A percentile compares a stretch with the other conserved stretches of the same genome.
Conservation (phyloP, 495 filamentous ascomycete genomes). For the Penicillium paradoxum region DNA sequence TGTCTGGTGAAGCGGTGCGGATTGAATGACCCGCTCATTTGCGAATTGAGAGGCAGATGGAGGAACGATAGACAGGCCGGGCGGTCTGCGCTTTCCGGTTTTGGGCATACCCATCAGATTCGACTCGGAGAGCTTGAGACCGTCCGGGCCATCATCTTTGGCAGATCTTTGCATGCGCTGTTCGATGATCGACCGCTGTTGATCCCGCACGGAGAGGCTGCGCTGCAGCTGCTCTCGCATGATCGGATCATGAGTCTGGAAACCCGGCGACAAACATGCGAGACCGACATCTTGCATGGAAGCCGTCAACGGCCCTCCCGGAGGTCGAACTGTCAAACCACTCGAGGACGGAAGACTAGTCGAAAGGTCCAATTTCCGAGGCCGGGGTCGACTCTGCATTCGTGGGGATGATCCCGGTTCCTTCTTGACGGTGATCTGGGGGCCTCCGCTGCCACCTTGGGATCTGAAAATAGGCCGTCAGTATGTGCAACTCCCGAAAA, state of each 20-base stretch:
- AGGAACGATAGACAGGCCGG: conserved; percentile 90
- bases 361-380: conserved; percentile 83
- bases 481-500: background rate
- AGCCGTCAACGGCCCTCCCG: conserved; percentile 73
- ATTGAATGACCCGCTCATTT: conserved; percentile 93
- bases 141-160: conserved; percentile 66
- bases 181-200: conserved; percentile 93
- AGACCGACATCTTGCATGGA: conserved; percentile 89
- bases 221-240: conserved; percentile 94
- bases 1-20: conserved; percentile 89
- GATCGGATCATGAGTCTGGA: conserved; percentile 90
- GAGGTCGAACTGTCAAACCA: conserved; percentile 55
- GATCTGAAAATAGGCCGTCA: conserved; percentile 16
- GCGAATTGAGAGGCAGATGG: conserved; percentile 95
- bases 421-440: conserved; percentile 93
- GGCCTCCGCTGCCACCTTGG: conserved; percentile 43
- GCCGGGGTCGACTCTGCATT: conserved; percentile 71
- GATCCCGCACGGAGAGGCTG: conserved; percentile 88
- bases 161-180: conserved; percentile 81
- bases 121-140: conserved; percentile 47
- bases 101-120: conserved; percentile 56
- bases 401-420: conserved; percentile 83
- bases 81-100: conserved; percentile 69
- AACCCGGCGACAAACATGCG: conserved; percentile 91
- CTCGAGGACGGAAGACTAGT: conserved; percentile 60